These are phyloP conservation scores for Balamuthia mandrillaris DNA, from an alignment of 208 protist genomes.

Conservation along the genomic window DNA sequence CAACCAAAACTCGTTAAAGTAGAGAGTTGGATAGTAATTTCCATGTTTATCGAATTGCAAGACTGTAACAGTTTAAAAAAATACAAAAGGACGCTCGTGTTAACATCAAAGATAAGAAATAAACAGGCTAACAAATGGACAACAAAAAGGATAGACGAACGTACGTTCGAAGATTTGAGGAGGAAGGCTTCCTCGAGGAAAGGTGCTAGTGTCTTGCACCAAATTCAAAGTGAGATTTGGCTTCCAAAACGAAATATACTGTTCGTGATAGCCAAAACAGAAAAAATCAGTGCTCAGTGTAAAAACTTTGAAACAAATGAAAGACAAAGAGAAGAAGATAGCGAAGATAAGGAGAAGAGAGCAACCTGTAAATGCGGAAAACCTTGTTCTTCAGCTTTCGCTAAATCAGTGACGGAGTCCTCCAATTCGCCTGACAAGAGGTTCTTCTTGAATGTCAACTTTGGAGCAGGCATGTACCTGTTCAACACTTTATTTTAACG, in stretches of 20 bases:
- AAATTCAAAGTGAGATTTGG: constrained; percentile 47
- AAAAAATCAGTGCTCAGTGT: too few species aligned
- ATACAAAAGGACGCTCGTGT: neutral
- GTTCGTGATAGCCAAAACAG: too few species aligned
- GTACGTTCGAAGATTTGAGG: constrained; percentile 28
- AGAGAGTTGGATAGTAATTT: constrained; percentile 82
- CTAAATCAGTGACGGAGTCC: neutral
- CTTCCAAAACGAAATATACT: constrained; percentile 44
- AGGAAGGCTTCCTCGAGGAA: constrained; percentile 40
- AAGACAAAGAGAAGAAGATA: too few species aligned
- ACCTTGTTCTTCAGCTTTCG: neutral
- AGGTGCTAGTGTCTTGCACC: constrained; percentile 38
- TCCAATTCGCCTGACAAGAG: constrained; percentile 44
- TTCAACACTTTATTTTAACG: constrained; percentile 33
- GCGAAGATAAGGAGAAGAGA: neutral
- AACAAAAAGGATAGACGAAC: neutral
- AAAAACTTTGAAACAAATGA: too few species aligned
- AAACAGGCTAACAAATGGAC: neutral
- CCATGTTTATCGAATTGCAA: constrained; percentile 35
- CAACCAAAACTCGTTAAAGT: constrained; percentile 92
- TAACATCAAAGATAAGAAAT: neutral
- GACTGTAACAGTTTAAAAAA: neutral
- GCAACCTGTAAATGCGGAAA: neutral
- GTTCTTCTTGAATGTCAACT: constrained; percentile 40
- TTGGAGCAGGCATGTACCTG: constrained; percentile 1